Evolutionary conservation across 1,284 basidiomycete species (phyloP), one percentile per base, ranked within the genome.

Genomic region (Heterobasidion annosum): DNA sequence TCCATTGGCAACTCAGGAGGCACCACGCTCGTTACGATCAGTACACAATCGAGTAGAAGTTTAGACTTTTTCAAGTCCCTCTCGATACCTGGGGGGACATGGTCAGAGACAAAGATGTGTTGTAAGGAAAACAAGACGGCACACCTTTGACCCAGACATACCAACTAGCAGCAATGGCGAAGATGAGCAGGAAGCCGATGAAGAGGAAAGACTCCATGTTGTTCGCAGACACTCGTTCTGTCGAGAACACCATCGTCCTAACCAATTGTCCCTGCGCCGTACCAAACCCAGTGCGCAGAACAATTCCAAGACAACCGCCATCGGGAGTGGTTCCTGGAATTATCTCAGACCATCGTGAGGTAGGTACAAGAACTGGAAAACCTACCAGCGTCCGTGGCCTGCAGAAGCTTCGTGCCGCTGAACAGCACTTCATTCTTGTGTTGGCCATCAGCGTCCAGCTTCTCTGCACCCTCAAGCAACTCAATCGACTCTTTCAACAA

Each of bases 1-100:
- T 98, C 95, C 94, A 98, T 98, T 1, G 94, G 94, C 48, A 98
- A 68, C 65, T 98, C 95, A 10, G 95, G 94, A 9, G 94, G 94
- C 0, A 97, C 94, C 48, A 98, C 94, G 57, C 91, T 93, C 15
- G 94, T 98, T 63, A 98, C 85, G 66, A 98, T 97, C 52, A 98
- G 77, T 50, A 98, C 83, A 66, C 94, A 97, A 67, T 98, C 93
- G 48, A 98, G 77, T 2, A 98, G 72, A 2, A 98, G 75, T 70
- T 98, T 98, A 34, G 88, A 91, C 70, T 96, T 94, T 69, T 93
- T 94, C 65, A 96, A 75, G 35, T 89, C 86, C 54, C 92, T 79
- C 68, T 95, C 92, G 48, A 95, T 87, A 63, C 91, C 90, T 86
- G 62, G 15, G 4, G 33, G 19, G 16, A 10, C 4, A 55, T 40